Base-by-base conservation (phyloP, 441 rosid genomes). In the Brassica balearica region DNA sequence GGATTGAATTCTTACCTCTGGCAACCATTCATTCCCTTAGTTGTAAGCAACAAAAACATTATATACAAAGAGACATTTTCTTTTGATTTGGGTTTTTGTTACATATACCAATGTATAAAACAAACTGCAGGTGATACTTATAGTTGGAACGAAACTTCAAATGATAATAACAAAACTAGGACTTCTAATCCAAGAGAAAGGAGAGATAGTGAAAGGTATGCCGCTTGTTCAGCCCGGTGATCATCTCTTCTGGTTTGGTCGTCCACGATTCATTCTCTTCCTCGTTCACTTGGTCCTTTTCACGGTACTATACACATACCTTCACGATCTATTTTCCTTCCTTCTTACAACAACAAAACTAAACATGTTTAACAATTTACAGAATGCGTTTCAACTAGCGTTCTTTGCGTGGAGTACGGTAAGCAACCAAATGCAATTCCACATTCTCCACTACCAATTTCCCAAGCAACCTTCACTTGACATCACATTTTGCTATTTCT, bases 361-460 rank as follows among this genome's bases (percentile, higher is more conserved):
- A n/a, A 32, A 4, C 6, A 41, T n/a, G 46, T 78, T 63, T 15
- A 11, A 14, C 29, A 8, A 27, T 66, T 66, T 76, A 62, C 85
- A 88, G 95, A 90, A 90, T 41, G 95, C 95, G 3, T 90, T 90
- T 58, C 92, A 90, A 79, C 82, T 88, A 6, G 90, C 95, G 43
- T 90, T 90, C 86, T 83, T 90, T 15, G 83, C 72, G n/a, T 90
- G 92, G 92, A 86, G 84, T 78, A 83, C 83, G 83, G 95, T 90
- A 82, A 84, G 87, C 65, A 59, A 56, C 2, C 15, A 48, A 20
- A 71, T 48, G 15, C 73, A 20, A 36, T 1, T 5, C 14, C 3
- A 0, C 15, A 67, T 14, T 22, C 29, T 71, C 22, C 69, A 65
- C 14, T 65, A 65, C 51, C 59, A 19, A 1, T 22, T 38, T 59